Evolutionary conservation across 2,329 filamentous ascomycete species (phyloP), one percentile per base, ranked within the genome.

Genomic region (Teratosphaeria zuluensis): DNA sequence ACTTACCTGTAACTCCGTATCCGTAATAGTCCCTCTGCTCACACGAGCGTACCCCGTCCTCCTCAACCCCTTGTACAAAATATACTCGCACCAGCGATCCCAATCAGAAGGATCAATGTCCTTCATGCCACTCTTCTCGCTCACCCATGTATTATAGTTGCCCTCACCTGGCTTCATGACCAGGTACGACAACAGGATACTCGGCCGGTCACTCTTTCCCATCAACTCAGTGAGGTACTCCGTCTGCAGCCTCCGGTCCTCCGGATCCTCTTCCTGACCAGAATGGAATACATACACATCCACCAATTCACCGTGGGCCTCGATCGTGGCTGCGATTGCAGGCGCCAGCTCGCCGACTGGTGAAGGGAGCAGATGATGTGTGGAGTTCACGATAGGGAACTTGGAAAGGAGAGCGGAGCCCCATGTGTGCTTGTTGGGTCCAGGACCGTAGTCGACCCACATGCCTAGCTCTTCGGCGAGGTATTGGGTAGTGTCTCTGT

Each of bases 1-100:
- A 68, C 77, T 69, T 77, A 85, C 89, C 80, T 99, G 94, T 58
- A 99, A 80, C 76, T 99, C 94, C 1, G 94, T 99, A 72, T 99
- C 94, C 12, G 94, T 99, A 66, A 99, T 97, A 1, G 90, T 95
- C 66, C 86, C 86, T 66, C 94, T 82, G 68, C 88, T 92, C 56
- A 99, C 87, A 57, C 94, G 81, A 3, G 94, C 94, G 72, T 99
- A 99, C 1, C 90, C 92, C 0, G 88, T 87, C 62, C 92, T 83
- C 74, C 86, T 87, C 62, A 99, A 76, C 12, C 86, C 86, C 79
- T 96, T 96, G 80, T 90, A 99, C 30, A 99, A 78, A 64, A 99
- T 96, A 74, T 99, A 99, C 78, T 99, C 92, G 78, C 94, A 99
- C 94, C 94, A 99, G 58, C 94, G 81, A 73, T 99, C 94, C 91